Conservation (phyloP, 1,284 basidiomycete genomes). For the Puccinia hordei region DNA sequence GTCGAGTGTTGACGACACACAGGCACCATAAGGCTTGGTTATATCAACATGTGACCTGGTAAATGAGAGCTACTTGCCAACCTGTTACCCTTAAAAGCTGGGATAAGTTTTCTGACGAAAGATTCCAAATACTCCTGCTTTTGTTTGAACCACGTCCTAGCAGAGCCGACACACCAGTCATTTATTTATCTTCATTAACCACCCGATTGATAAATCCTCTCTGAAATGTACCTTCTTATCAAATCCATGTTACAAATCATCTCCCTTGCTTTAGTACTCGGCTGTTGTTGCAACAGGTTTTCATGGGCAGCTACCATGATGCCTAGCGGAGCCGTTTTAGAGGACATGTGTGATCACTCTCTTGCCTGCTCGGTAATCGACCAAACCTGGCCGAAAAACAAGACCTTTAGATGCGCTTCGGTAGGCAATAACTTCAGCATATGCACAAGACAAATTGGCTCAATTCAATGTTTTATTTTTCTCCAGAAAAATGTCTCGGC, state of each 20-base stretch:
- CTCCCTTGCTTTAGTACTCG: not conserved
- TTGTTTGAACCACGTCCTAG: not conserved
- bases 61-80: not conserved
- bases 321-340: slow-evolving; percentile 4
- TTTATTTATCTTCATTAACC: not conserved
- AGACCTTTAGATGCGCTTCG: slow-evolving; percentile 8
- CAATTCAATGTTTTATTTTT: not conserved
- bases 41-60: not conserved
- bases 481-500: not conserved
- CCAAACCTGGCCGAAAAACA: slow-evolving; percentile 4
- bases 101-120: not conserved
- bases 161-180: not conserved
- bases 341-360: not conserved
- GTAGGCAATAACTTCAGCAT: not conserved
- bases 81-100: not conserved
- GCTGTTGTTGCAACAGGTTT: not conserved
- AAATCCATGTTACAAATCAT: not conserved
- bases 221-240: not conserved
- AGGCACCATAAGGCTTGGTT: not conserved
- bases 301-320: slow-evolving; percentile 9
- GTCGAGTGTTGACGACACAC: not conserved
- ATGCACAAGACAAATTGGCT: not conserved
- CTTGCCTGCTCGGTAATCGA: slow-evolving; percentile 15
- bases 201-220: not conserved
- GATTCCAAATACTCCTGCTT: not conserved